Percentiles rank a stretch among this genome's conserved stretches.
Conservation (phyloP, 768 basidiomycete genomes). For the Agrocybe praecox region DNA sequence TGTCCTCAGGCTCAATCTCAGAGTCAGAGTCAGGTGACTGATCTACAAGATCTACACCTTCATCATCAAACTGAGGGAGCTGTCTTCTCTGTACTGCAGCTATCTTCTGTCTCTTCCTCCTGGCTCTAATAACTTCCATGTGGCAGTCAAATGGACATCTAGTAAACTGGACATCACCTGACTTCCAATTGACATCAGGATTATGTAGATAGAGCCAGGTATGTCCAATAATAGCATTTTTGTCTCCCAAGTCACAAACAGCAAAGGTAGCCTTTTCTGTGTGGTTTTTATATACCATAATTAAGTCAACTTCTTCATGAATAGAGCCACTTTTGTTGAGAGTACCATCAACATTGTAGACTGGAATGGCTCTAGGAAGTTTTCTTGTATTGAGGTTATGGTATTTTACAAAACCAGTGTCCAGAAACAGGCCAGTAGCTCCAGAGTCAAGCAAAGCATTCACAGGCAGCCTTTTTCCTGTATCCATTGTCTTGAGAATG, state of each 20-base stretch:
- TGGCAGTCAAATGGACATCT: constrained; percentile 17
- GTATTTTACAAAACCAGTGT: constrained; percentile 2
- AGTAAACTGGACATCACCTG: constrained; percentile 18
- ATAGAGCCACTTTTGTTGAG: constrained; percentile 23
- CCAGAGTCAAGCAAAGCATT: constrained; percentile 18
- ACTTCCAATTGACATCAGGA: constrained; percentile 23
- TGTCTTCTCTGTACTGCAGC: neutral
- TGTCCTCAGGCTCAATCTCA: neutral
- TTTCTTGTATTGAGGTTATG: constrained; percentile 6
- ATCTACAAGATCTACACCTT: neutral
- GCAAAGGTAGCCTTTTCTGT: constrained; percentile 17
- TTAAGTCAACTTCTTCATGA: constrained; percentile 14
- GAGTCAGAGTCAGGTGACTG: neutral
- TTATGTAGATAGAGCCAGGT: constrained; percentile 27
- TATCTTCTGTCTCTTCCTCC: neutral
- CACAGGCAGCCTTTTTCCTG: constrained; percentile 1
- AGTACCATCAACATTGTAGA: constrained; percentile 25
- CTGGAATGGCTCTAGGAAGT: constrained; percentile 10
- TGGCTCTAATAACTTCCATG: neutral
- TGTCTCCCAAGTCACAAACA: constrained; percentile 20
- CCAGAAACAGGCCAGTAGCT: constrained; percentile 11
- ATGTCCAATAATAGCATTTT: constrained; percentile 20
- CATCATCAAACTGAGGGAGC: neutral
- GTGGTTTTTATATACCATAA: constrained; percentile 19
- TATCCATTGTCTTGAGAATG: constrained; percentile 5